phyloP scores from a whole-genome alignment of 192 early-diverging fungal genomes.

The Coemansia sp. region DNA sequence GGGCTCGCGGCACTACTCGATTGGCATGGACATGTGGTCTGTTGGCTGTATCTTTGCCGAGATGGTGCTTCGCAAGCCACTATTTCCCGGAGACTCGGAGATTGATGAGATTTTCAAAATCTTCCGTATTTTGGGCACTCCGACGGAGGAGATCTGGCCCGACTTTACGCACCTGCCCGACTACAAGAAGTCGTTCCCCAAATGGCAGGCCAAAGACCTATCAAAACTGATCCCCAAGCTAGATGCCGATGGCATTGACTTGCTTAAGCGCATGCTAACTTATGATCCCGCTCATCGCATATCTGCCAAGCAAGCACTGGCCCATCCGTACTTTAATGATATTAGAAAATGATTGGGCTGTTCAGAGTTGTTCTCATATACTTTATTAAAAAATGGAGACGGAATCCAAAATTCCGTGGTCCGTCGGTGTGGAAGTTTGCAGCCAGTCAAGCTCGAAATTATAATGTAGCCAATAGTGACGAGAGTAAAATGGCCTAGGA shows the following conservation, averaged over 20 bases:
- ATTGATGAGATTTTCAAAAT: constrained; percentile 94
- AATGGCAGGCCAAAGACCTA: constrained; percentile 62
- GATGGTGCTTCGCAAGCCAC: constrained; percentile 72
- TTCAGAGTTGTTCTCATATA: too few relatives aligned
- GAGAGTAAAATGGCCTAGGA: too few relatives aligned
- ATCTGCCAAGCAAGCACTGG: constrained; percentile 79
- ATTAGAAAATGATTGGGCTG: constrained; percentile 17
- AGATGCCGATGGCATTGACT: constrained; percentile 65
- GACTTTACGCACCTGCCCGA: constrained; percentile 72
- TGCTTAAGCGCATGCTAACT: constrained; percentile 67
- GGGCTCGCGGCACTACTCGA: constrained; percentile 85
- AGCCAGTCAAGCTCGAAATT: too few relatives aligned
- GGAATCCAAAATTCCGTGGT: too few relatives aligned
- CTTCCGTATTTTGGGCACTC: constrained; percentile 82
- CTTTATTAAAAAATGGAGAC: too few relatives aligned
- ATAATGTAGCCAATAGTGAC: too few relatives aligned
- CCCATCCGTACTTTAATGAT: constrained; percentile 74
- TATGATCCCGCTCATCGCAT: constrained; percentile 79
- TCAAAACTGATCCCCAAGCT: constrained; percentile 53
- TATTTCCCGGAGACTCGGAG: constrained; percentile 90
- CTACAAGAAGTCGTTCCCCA: constrained; percentile 77
- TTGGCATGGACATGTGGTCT: constrained; percentile 96
- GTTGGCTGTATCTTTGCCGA: constrained; percentile 98
- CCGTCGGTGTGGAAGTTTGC: too few relatives aligned
- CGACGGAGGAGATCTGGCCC: constrained; percentile 75